Conservation (phyloP, 495 filamentous ascomycete species). For the Talaromyces liani region DNA sequence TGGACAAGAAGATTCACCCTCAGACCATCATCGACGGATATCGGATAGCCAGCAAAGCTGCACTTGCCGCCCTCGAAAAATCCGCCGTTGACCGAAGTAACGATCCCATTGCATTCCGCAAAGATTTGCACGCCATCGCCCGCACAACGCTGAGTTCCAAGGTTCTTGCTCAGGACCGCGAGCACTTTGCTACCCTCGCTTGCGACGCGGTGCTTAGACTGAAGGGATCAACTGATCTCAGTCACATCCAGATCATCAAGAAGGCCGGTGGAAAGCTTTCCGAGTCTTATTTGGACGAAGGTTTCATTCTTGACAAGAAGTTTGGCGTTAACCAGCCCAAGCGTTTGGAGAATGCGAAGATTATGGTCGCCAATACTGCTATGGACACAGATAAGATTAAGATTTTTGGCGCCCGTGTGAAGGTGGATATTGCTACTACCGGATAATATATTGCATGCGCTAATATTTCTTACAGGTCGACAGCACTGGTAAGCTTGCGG, state of each 20-base stretch:
- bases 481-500: conserved; percentile 90
- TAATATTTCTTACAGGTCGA: conserved; percentile 30
- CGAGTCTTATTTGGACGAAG: conserved; percentile 95
- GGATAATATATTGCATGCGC: neutral
- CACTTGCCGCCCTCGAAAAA: conserved; percentile 73
- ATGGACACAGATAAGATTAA: conserved; percentile 99
- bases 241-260: conserved; percentile 98
- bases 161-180: conserved; percentile 86
- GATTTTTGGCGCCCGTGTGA: conserved; percentile 94
- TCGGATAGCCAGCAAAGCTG: conserved; percentile 88
- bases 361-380: conserved; percentile 91
- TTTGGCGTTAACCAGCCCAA: conserved; percentile 99
- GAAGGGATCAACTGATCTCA: conserved; percentile 87
- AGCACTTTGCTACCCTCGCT: conserved; percentile 88
- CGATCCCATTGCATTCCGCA: conserved; percentile 73
- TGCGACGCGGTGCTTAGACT: conserved; percentile 86
- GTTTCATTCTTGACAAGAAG: conserved; percentile 97
- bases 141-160: conserved; percentile 98
- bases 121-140: conserved; percentile 85
- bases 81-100: conserved; percentile 83
- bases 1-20: conserved; percentile 95
- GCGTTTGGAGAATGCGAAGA: conserved; percentile 94
- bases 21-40: conserved; percentile 99
- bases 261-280: conserved; percentile 95
- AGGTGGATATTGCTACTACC: conserved; percentile 34